phyloP scores from a whole-genome alignment of 2,329 filamentous ascomycete species.

The Corinectria fuckeliana region DNA sequence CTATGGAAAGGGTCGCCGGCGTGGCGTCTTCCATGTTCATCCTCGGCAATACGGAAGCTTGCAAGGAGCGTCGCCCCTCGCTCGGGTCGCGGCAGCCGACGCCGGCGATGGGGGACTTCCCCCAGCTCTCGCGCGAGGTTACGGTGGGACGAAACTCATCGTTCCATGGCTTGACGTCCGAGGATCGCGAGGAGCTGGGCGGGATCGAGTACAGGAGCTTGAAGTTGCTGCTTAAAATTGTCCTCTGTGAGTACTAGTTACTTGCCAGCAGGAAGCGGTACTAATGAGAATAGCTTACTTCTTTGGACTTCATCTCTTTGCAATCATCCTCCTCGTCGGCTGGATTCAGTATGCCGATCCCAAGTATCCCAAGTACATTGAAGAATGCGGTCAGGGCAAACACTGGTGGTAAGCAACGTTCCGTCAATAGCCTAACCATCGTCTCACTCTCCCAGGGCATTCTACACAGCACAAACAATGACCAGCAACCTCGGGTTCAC shows the following conservation, averaged over 20 bases:
- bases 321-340: constrained; percentile 53
- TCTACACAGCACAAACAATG: constrained; percentile 59
- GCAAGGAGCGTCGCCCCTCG: constrained; percentile 21
- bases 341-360: constrained; percentile 52
- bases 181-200: constrained; percentile 53
- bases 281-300: constrained; percentile 47
- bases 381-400: constrained; percentile 46
- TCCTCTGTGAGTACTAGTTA: constrained; percentile 40
- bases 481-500: constrained; percentile 61
- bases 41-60: constrained; percentile 37
- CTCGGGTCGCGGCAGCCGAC: constrained; percentile 20
- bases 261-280: not conserved
- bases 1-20: constrained; percentile 44
- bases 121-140: constrained; percentile 49
- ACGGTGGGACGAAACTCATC: constrained; percentile 54
- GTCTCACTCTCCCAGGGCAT: constrained; percentile 45
- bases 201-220: constrained; percentile 60
- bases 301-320: constrained; percentile 53
- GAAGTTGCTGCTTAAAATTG: constrained; percentile 56
- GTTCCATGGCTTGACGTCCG: constrained; percentile 50
- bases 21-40: constrained; percentile 50
- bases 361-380: constrained; percentile 51
- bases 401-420: constrained; percentile 55
- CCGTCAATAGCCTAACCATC: no score
- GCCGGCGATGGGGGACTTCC: constrained; percentile 39